A percentile compares a stretch with the other conserved stretches of the same genome.
Evolutionary conservation across 768 basidiomycete species (phyloP).

Genomic region (Daedaleopsis sinensis): DNA sequence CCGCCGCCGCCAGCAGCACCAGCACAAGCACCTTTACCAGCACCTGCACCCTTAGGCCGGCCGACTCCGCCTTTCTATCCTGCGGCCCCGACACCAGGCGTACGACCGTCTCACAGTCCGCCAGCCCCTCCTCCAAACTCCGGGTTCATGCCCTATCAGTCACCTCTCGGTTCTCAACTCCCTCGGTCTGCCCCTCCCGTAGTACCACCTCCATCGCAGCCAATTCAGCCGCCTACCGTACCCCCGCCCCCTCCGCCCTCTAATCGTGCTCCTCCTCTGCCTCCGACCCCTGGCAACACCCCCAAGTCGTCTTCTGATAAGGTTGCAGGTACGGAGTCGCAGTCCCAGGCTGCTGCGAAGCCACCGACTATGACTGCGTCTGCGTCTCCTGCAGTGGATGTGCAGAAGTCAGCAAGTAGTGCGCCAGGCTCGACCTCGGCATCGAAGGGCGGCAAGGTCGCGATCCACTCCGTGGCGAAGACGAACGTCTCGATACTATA

Average conservation of each 20-base stretch:
- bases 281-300: background rate
- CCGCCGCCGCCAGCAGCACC: background rate
- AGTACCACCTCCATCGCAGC: background rate
- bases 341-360: too few species aligned
- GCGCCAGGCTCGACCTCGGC: background rate
- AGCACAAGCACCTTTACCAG: background rate
- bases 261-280: background rate
- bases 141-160: background rate
- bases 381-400: background rate
- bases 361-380: too few species aligned
- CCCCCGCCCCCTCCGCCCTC: background rate
- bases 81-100: background rate
- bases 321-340: too few species aligned
- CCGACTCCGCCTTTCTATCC: background rate
- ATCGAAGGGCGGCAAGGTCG: slow-evolving; percentile 5
- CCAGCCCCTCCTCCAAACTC: background rate
- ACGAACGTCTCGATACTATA: slow-evolving; percentile 22
- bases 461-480: slow-evolving; percentile 18
- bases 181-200: background rate
- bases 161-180: background rate
- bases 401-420: background rate
- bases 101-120: background rate
- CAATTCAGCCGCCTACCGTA: slow-evolving; percentile 4
- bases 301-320: background rate
- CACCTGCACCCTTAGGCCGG: background rate